Evolutionary conservation across 805 yeast genomes (phyloP).

Genomic region (Huiozyma sinensis): DNA sequence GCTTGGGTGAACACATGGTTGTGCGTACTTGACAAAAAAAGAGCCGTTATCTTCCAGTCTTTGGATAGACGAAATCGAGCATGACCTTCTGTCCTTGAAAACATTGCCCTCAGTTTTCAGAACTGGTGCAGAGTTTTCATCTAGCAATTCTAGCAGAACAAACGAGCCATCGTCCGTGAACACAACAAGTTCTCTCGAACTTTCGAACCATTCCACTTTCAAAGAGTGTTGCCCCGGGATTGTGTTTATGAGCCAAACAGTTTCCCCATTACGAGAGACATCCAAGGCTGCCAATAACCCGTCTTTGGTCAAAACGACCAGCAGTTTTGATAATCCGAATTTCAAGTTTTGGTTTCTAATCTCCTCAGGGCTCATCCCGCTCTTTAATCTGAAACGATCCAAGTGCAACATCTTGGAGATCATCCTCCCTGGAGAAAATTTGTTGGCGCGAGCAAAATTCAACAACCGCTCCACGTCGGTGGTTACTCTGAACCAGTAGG

Average conservation of each 20-base stretch:
- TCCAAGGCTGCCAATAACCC: conserved; percentile 37
- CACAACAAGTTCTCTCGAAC: conserved; percentile 13
- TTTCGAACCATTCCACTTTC: conserved; percentile 13
- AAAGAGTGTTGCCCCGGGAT: conserved; percentile 15
- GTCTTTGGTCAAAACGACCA: conserved; percentile 32
- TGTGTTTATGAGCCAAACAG: conserved; percentile 31
- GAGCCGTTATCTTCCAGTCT: conserved; percentile 4
- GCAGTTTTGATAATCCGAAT: conserved; percentile 38
- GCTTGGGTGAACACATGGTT: conserved; percentile 4
- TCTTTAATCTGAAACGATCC: conserved; percentile 1
- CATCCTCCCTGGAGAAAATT: conserved; percentile 15
- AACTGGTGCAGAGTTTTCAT: conserved; percentile 4
- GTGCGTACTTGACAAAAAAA: conserved; percentile 10
- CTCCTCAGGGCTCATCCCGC: conserved; percentile 7
- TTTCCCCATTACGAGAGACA: conserved; percentile 29
- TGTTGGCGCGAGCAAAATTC: conserved; percentile 9
- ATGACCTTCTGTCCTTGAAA: not conserved
- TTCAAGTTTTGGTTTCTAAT: conserved; percentile 15
- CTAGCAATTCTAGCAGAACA: not conserved
- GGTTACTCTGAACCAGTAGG: conserved; percentile 22
- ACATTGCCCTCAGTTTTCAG: not conserved
- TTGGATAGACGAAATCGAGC: conserved; percentile 1
- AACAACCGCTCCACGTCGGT: conserved; percentile 15
- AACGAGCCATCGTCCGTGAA: conserved; percentile 24
- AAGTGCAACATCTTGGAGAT: conserved; percentile 10